Evolutionary conservation across 139 green algal genomes (phyloP).

Genomic region (Micractinium sp.): DNA sequence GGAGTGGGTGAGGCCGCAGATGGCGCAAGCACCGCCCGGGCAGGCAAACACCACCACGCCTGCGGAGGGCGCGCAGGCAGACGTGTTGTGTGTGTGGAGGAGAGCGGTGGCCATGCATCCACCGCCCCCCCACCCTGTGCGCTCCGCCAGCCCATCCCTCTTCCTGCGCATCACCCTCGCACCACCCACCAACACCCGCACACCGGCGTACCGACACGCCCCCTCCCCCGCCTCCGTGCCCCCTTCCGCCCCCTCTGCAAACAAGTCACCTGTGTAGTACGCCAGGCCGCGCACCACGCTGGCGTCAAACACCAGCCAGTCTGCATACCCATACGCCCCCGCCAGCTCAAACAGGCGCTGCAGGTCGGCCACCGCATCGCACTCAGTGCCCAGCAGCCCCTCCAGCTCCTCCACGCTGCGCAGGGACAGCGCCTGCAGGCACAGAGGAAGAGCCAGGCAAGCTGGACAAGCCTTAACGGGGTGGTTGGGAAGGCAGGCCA

Average conservation of each 20-base stretch:
- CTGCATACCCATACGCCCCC: slow-evolving; percentile 82
- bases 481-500: neutral
- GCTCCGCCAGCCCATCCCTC: no score
- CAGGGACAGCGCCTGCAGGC: slow-evolving; percentile 57
- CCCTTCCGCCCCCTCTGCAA: neutral
- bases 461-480: no score
- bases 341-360: slow-evolving; percentile 85
- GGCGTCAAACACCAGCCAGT: slow-evolving; percentile 96
- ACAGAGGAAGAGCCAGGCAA: neutral
- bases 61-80: no score
- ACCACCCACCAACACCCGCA: no score
- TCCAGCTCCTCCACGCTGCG: slow-evolving; percentile 69
- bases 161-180: no score
- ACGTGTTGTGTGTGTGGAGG: no score
- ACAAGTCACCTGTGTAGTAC: slow-evolving; percentile 93
- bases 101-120: neutral
- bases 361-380: slow-evolving; percentile 79
- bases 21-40: no score
- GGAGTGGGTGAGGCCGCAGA: neutral
- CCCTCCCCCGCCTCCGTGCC: no score
- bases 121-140: no score
- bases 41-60: no score
- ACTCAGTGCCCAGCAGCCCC: slow-evolving; percentile 56
- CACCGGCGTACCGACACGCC: no score
- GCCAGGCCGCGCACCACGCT: slow-evolving; percentile 94